phyloP scores from a whole-genome alignment of 208 protist species.

The Novymonas esmeraldas region DNA sequence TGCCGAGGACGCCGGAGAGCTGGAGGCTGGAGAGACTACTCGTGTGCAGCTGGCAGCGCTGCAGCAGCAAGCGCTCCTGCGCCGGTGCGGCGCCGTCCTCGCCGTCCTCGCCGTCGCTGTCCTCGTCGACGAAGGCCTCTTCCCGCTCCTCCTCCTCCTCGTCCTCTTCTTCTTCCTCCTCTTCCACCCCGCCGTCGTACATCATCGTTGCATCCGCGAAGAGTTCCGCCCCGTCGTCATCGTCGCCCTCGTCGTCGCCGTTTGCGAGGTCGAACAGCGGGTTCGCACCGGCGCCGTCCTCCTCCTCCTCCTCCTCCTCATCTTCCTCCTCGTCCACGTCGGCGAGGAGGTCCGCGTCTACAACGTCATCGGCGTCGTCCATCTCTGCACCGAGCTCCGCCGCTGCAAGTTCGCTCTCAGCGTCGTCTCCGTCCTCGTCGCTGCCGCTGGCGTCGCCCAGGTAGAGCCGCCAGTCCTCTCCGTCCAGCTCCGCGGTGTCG shows the following conservation, averaged over 20 bases:
- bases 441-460: conserved; percentile 13
- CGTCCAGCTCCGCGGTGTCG: conserved; percentile 20
- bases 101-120: conserved; percentile 22
- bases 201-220: conserved; percentile 28
- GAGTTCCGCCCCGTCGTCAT: conserved; percentile 39
- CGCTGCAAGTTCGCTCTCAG: background rate
- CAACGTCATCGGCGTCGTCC: conserved; percentile 41
- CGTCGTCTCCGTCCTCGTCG: background rate
- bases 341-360: conserved; percentile 36
- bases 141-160: conserved; percentile 31
- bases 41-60: conserved; percentile 33
- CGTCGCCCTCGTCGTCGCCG: conserved; percentile 18
- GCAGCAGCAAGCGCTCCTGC: conserved; percentile 31
- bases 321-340: conserved; percentile 31
- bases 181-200: conserved; percentile 30
- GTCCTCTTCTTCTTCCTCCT: conserved; percentile 44
- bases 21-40: conserved; percentile 37
- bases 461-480: conserved; percentile 43
- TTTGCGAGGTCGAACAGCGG: conserved; percentile 32
- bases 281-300: conserved; percentile 34
- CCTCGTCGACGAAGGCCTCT: conserved; percentile 25
- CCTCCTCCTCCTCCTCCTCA: conserved; percentile 27
- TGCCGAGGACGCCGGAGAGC: conserved; percentile 53
- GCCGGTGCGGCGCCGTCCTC: conserved; percentile 28
- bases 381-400: conserved; percentile 29